Conservation (phyloP, 768 basidiomycete species). For the Boletus barrowsii region DNA sequence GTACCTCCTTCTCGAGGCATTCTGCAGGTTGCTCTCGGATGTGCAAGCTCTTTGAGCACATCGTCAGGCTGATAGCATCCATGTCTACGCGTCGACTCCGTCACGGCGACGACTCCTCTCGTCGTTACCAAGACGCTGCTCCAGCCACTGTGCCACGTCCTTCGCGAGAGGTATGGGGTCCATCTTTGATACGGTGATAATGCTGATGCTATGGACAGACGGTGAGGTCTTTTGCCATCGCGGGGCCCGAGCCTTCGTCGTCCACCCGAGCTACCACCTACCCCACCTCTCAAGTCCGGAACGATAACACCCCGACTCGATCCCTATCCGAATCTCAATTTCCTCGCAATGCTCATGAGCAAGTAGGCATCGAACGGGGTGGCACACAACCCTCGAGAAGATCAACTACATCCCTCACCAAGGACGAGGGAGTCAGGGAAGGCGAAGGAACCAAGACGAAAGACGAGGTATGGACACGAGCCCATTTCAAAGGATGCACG, state of each 20-base stretch:
- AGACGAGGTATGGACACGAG: slow-evolving; percentile 4
- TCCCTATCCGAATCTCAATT: neutral
- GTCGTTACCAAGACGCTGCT: neutral
- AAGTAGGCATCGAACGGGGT: neutral
- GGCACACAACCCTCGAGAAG: neutral
- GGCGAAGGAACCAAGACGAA: neutral
- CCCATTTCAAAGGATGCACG: too few species aligned
- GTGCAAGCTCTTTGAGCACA: slow-evolving; percentile 8
- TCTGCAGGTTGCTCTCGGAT: slow-evolving; percentile 12
- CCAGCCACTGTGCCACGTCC: neutral
- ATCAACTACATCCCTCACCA: neutral
- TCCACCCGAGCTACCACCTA: neutral
- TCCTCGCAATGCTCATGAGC: neutral
- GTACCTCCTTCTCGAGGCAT: neutral
- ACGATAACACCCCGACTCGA: neutral
- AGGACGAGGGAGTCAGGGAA: neutral
- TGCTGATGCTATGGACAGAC: neutral
- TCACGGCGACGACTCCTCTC: neutral
- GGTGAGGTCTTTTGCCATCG: neutral
- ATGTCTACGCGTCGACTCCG: slow-evolving; percentile 6
- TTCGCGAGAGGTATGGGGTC: slow-evolving; percentile 10
- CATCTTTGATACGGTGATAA: neutral
- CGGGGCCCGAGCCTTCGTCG: neutral
- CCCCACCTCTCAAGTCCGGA: neutral
- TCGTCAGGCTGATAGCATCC: slow-evolving; percentile 9